Base-by-base conservation (phyloP, 352 stramenopile genomes). In the Blastocystis sp. region DNA sequence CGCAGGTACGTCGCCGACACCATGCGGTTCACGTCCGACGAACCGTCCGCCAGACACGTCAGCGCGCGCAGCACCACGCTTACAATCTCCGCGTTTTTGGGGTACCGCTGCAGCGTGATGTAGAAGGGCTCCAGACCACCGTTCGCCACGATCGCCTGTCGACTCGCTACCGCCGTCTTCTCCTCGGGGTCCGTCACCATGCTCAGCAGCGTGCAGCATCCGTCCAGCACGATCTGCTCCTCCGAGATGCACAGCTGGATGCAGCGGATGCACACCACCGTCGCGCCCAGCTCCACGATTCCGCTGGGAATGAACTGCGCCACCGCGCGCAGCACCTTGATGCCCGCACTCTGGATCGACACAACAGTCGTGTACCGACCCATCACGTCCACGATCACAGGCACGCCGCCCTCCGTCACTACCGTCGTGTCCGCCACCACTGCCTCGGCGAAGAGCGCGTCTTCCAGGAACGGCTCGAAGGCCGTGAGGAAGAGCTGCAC, bases 211-310 rank as follows among this genome's bases (percentile, higher is more conserved):
- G 69, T 81, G 46, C 48, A 36, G 34, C 69, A 81, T 21, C 69
- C 69, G 34, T 81, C 69, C 69, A 81, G 53, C 69, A 81, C 69
- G 40, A 81, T 81, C 16, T 44, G 69, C 21, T 81, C 69, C 34
- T 81, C 69, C 21, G 69, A 81, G 27, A 81, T 81, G 36, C 69
- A 81, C 69, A 81, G 46, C 46, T 81, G 69, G 69, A 81, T 64
- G 46, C 69, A 81, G 44, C 69, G 69, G 40, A 81, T 64, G 69
- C 69, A 81, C 21, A 64, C 69, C n/a, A 64, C 69, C 27, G 69
- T 81, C 0, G 69, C 69, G 4, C 63, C 40, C 69, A 81, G 69
- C 49, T 61, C 21, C 48, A 61, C 27, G 9, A 81, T 38, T 2
- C 44, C 48, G 21, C 18, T 42, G 11, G 69, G 69, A 2, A 81